Evolutionary conservation across 129 eudicot species (phyloP), one percentile per base, ranked within the genome.

Genomic region (Cynara cardunculus): DNA sequence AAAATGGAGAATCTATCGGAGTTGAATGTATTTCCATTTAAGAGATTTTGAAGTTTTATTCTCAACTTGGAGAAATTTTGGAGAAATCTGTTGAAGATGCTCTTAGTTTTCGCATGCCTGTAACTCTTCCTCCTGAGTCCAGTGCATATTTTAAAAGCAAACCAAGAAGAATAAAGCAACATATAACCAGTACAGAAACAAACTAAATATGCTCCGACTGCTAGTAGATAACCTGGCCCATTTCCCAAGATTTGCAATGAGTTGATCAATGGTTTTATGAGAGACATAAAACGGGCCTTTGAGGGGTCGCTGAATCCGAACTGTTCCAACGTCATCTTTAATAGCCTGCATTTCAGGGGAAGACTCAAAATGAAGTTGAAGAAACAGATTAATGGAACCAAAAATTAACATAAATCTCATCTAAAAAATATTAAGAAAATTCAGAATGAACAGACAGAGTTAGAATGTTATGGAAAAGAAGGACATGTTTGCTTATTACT

Each of bases 241-340:
- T 81, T 84, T 96, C 78, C 97, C 97, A 69, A 96, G 97, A 87
- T 93, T 96, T 78, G 97, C 92, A 84, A 93, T 93, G 79, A 96
- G 97, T 85, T 96, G 97, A 83, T 96, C 99, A 53, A 96, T 89
- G 79, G 88, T 87, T 71, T 87, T 93, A 65, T 88, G 97, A 84
- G 99, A 86, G 53, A 96, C 94, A 82, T 96, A 96, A 87, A 96
- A 92, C 21, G 99, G 99, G 77, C 99, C 99, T 85, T 89, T 96
- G 80, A 85, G 92, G 16, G 99, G 98, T 74, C 94, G 86, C 59
- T 96, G 99, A 77, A 96, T 85, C 79, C 98, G 97, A 75, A 96
- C 75, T 2, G 99, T 87, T 77, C 99, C 99, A 25, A 89, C 80
- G 80, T 93, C 99, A 89, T 96, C 98, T 88, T 93, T 93, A 26